Evolutionary conservation across 495 filamentous ascomycete species (phyloP).

Genomic region (Trichocladium uniseriatum): DNA sequence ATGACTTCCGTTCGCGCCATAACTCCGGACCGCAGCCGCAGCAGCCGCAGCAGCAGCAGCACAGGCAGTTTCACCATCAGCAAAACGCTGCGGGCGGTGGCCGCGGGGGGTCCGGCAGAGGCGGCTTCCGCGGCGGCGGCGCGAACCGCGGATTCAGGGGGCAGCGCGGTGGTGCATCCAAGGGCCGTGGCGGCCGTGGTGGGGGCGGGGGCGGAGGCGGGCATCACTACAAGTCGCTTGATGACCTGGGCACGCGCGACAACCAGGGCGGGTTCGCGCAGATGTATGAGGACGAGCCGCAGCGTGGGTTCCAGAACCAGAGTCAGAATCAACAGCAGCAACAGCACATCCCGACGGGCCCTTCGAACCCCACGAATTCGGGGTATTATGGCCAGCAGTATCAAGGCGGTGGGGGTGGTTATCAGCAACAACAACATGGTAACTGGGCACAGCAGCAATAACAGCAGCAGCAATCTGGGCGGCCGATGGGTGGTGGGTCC

Average conservation of each 20-base stretch:
- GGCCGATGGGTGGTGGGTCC: too few relatives aligned
- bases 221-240: conserved; percentile 30
- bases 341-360: conserved; percentile 12
- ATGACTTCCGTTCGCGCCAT: conserved; percentile 28
- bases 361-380: conserved; percentile 6
- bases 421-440: too few relatives aligned
- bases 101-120: not conserved
- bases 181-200: conserved; percentile 21
- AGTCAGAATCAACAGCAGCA: conserved; percentile 19
- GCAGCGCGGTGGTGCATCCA: conserved; percentile 18
- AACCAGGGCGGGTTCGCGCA: conserved; percentile 26
- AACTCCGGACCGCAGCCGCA: conserved; percentile 5
- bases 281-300: conserved; percentile 33
- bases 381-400: too few relatives aligned
- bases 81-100: not conserved
- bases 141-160: conserved; percentile 14
- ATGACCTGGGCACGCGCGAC: conserved; percentile 36
- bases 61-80: conserved; percentile 19
- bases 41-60: conserved; percentile 18
- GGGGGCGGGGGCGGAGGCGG: conserved; percentile 22
- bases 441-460: too few relatives aligned
- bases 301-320: conserved; percentile 7
- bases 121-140: conserved; percentile 8
- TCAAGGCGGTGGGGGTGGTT: too few relatives aligned
- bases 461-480: too few relatives aligned